Evolutionary conservation across 257 asterid genomes (phyloP).

Genomic region (Solanum rostratum): DNA sequence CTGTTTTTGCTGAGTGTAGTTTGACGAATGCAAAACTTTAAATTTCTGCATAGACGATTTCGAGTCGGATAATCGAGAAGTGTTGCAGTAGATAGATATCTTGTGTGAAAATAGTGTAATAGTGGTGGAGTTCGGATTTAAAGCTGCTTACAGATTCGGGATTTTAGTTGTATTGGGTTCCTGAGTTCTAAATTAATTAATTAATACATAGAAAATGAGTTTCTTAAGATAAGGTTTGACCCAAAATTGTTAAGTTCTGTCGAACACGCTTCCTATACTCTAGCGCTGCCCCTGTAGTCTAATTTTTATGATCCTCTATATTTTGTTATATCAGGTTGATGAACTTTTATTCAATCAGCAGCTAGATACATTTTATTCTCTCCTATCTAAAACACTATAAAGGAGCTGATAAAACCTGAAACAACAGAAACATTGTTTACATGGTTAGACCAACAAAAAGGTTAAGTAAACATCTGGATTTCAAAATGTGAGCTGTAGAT

Average conservation of each 20-base stretch:
- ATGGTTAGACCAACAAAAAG: not conserved
- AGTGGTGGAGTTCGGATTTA: not conserved
- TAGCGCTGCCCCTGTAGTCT: not conserved
- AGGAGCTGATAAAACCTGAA: not conserved
- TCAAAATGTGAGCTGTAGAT: not conserved
- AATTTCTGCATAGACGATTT: not conserved
- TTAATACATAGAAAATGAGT: not conserved
- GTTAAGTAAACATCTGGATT: not conserved
- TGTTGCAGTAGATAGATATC: not conserved
- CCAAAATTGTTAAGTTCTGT: not conserved
- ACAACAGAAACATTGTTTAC: not conserved
- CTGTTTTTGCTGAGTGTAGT: not conserved
- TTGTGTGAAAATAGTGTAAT: not conserved
- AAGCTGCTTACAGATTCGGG: not conserved
- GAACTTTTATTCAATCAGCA: not conserved
- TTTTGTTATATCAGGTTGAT: not conserved
- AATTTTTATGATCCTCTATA: not conserved
- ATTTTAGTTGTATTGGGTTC: not conserved
- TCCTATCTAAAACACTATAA: not conserved
- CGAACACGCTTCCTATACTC: not conserved
- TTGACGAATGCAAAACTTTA: not conserved
- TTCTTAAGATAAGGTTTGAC: not conserved
- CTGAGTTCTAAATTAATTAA: not conserved
- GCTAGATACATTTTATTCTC: not conserved
- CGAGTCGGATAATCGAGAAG: not conserved